Base-by-base conservation (phyloP, 345 rosid species). In the Corchorus olitorius region DNA sequence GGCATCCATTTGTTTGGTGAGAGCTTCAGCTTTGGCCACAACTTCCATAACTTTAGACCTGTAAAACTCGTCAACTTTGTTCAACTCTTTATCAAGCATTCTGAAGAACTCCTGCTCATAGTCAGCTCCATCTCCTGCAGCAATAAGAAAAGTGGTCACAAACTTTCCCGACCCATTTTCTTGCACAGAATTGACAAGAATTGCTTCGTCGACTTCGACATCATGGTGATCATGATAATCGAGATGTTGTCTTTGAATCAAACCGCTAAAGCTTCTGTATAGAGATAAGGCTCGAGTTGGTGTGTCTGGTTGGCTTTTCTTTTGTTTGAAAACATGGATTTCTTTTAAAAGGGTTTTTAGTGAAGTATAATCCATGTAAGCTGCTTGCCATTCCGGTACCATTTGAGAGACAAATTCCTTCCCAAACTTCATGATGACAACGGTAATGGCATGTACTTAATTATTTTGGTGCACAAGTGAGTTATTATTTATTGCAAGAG, bases 371-470 rank as follows among this genome's bases (percentile, higher is more conserved):
- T 91, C 86, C 90, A 89, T 84, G 83, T 86, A 89, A 1, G 90
- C 88, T 72, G 86, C 83, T 6, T 84, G 90, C 95, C 95, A 91
- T 83, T 91, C 95, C 16, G 87, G 95, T 64, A 91, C 90, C 93
- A 88, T 86, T 53, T 91, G 95, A 2, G 87, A 79, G 2, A 55
- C 46, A 53, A 88, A 88, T 70, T 89, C 95, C 75, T 91, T 91
- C 3, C 93, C 95, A 33, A 88, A 91, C 85, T 91, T 91, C 95
- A 91, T 89, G 8, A 45, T 27, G n/a, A n/a, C n/a, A 27, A 27
- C 8, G 48, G 48, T 9, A 45, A 45, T 45, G 48, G 9, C 0
- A 45, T 1, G 43, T 39, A 39, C 5, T 2, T 39, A 39, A 1
- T 27, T 39, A 39, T 4, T 39, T 39, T 39, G 43, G 6, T 39